Evolutionary conservation across 1,284 basidiomycete genomes (phyloP).

Genomic region (Fomitopsis betulina): DNA sequence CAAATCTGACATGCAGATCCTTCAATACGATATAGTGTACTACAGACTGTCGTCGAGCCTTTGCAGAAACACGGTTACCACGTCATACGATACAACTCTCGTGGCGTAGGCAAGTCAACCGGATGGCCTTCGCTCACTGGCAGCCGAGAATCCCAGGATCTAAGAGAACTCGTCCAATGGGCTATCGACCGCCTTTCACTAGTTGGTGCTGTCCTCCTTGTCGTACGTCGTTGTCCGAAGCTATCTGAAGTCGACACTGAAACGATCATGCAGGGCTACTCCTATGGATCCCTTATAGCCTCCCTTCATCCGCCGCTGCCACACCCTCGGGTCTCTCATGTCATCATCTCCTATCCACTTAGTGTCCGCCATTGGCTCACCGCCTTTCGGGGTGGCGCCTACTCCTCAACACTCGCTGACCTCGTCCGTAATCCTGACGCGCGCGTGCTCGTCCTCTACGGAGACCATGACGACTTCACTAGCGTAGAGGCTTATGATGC

Average conservation of each 20-base stretch:
- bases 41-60: slow-evolving; percentile 24
- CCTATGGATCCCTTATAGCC: slow-evolving; percentile 69
- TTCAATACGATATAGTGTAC: slow-evolving; percentile 23
- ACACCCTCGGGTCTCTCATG: slow-evolving; percentile 51
- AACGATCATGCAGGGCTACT: slow-evolving; percentile 58
- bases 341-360: slow-evolving; percentile 76
- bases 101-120: slow-evolving; percentile 67
- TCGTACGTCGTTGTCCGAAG: slow-evolving; percentile 35
- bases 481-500: slow-evolving; percentile 43
- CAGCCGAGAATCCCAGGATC: slow-evolving; percentile 58
- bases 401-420: slow-evolving; percentile 42
- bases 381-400: slow-evolving; percentile 53
- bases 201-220: slow-evolving; percentile 43
- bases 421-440: slow-evolving; percentile 40
- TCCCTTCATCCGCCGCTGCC: slow-evolving; percentile 53
- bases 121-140: slow-evolving; percentile 72
- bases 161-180: slow-evolving; percentile 57
- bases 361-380: slow-evolving; percentile 65
- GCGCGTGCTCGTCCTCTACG: slow-evolving; percentile 60
- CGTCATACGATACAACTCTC: slow-evolving; percentile 68
- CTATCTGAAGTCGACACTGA: not conserved
- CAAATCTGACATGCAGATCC: not conserved
- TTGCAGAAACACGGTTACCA: slow-evolving; percentile 45
- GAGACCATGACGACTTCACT: slow-evolving; percentile 73
- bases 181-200: slow-evolving; percentile 41